phyloP scores from a whole-genome alignment of 257 asterid genomes.

The Jaltomata sinuosa region DNA sequence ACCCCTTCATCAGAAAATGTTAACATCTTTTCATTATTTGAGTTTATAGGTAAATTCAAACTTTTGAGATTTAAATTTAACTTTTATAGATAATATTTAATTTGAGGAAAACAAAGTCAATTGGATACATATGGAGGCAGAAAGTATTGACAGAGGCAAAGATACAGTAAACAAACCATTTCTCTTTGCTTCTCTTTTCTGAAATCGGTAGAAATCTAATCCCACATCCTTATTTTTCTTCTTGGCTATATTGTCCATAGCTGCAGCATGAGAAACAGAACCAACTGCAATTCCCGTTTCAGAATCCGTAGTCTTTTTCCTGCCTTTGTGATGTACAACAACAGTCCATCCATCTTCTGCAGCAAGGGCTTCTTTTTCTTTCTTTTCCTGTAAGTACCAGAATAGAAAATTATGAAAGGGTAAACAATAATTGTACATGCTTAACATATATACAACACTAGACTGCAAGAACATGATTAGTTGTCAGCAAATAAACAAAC shows the following conservation, averaged over 20 bases:
- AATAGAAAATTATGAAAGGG: neutral
- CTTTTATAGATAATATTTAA: neutral
- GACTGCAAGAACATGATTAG: neutral
- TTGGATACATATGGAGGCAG: neutral
- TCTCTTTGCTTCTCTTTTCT: conserved; percentile 78
- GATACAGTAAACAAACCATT: conserved; percentile 41
- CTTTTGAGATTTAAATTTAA: neutral
- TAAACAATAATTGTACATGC: neutral
- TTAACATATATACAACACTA: neutral
- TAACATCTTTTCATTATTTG: neutral
- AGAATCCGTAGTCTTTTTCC: conserved; percentile 82
- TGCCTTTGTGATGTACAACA: conserved; percentile 85
- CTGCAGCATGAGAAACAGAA: conserved; percentile 87
- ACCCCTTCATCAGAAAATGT: neutral
- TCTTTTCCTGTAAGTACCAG: conserved; percentile 48
- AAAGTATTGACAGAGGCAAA: neutral
- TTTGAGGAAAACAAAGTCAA: neutral
- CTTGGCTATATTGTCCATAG: conserved; percentile 50
- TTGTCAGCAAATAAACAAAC: neutral
- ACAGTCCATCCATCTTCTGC: conserved; percentile 98
- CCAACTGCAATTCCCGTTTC: conserved; percentile 86
- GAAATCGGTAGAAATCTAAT: conserved; percentile 74
- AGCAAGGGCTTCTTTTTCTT: conserved; percentile 63
- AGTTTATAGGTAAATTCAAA: neutral
- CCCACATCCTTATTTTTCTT: conserved; percentile 67